Evolutionary conservation across 139 green algal species (phyloP).

Genomic region (Volvox africanus): DNA sequence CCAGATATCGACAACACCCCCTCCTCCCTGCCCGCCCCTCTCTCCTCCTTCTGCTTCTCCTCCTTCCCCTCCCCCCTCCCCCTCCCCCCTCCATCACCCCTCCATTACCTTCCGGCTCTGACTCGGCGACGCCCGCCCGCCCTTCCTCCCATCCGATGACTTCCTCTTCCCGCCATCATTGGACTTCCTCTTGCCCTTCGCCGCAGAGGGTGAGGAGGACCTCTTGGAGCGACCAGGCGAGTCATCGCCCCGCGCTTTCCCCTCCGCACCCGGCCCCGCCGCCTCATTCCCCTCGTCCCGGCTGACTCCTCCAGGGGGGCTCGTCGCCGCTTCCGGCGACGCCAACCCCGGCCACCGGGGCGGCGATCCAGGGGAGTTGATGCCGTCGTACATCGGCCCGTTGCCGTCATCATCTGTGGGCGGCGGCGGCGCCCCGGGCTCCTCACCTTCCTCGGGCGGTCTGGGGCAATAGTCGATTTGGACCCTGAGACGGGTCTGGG

Average conservation of each 20-base stretch:
- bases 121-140: not conserved
- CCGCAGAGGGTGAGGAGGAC: not conserved
- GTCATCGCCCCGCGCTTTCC: not conserved
- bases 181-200: not conserved
- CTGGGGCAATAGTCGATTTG: slow-evolving; percentile 63
- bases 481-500: slow-evolving; percentile 43
- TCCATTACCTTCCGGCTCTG: not conserved
- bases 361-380: slow-evolving; percentile 5
- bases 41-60: not conserved
- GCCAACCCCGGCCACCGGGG: not conserved
- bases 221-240: not conserved
- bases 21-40: too few species aligned
- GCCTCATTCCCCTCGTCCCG: not conserved
- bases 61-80: not conserved
- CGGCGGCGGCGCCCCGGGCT: not conserved
- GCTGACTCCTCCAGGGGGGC: not conserved
- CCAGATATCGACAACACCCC: too few species aligned
- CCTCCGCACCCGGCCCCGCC: not conserved
- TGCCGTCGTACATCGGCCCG: not conserved
- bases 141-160: not conserved
- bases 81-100: not conserved
- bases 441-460: slow-evolving; percentile 35
- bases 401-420: not conserved
- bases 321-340: not conserved
- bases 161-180: not conserved